These are phyloP conservation scores for Gaeumannomyces sp. DNA, from an alignment of 2,329 filamentous ascomycete species.

Conservation along the genomic window DNA sequence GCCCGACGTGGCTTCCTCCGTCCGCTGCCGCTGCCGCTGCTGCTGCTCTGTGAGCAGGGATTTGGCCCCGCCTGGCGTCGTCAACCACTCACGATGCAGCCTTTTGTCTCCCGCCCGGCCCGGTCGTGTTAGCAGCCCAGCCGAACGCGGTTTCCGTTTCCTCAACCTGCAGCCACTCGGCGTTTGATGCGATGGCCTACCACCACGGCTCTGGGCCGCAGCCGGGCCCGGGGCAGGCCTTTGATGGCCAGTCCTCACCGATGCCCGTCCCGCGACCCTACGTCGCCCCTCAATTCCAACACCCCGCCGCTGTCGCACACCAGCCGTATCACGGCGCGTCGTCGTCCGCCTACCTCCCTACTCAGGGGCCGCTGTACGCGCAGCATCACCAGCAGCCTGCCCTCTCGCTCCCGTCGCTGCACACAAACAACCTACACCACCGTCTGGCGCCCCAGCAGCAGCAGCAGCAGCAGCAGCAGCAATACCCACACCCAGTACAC, in stretches of 20 bases:
- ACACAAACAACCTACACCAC: slow-evolving; percentile 8
- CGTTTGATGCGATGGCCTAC: slow-evolving; percentile 29
- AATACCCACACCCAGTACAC: slow-evolving; percentile 18
- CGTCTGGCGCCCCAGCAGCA: slow-evolving; percentile 17
- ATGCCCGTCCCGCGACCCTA: slow-evolving; percentile 12
- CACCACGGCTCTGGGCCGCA: slow-evolving; percentile 33
- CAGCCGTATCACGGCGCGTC: slow-evolving; percentile 8
- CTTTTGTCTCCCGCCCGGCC: neutral
- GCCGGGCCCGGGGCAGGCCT: slow-evolving; percentile 31
- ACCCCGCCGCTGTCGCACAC: slow-evolving; percentile 4
- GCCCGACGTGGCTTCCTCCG: neutral
- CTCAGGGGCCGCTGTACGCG: slow-evolving; percentile 9
- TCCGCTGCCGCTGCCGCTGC: too few species aligned
- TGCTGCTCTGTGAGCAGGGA: neutral
- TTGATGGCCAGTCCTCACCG: slow-evolving; percentile 27
- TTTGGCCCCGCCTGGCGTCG: neutral
- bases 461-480: slow-evolving; percentile 22
- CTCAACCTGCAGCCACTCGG: slow-evolving; percentile 7
- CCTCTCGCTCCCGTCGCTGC: slow-evolving; percentile 5
- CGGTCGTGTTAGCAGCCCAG: neutral
- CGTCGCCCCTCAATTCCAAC: neutral
- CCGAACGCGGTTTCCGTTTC: slow-evolving; percentile 9
- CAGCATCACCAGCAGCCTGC: slow-evolving; percentile 8
- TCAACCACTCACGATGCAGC: neutral
- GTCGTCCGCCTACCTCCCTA: neutral